Percentiles rank a stretch among this genome's conserved stretches.
These are phyloP conservation scores for Talaromyces proteolyticus DNA, from an alignment of 495 filamentous ascomycete genomes.

Conservation along the genomic window DNA sequence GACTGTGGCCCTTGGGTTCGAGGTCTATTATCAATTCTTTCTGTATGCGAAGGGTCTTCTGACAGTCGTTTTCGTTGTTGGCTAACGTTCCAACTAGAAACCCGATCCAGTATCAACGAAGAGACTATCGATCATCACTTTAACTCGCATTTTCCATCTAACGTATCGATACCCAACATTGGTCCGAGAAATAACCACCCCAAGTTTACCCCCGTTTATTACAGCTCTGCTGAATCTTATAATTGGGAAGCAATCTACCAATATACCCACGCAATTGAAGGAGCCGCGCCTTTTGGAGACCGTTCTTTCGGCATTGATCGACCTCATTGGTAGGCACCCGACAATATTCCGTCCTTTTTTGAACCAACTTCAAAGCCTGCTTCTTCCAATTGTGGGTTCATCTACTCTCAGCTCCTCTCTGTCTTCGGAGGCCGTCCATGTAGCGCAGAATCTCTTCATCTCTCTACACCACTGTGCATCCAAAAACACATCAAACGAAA, in stretches of 20 bases:
- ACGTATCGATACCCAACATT: conserved; percentile 76
- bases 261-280: conserved; percentile 12
- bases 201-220: conserved; percentile 68
- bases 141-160: conserved; percentile 76
- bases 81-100: conserved; percentile 44
- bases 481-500: conserved; percentile 63
- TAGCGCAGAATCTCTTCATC: conserved; percentile 55
- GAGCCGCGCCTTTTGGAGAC: conserved; percentile 50
- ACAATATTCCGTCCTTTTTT: conserved; percentile 73
- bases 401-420: conserved; percentile 26
- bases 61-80: neutral
- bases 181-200: conserved; percentile 82
- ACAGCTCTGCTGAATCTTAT: conserved; percentile 65
- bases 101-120: conserved; percentile 65
- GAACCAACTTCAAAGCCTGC: conserved; percentile 55
- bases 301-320: conserved; percentile 56
- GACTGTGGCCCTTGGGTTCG: conserved; percentile 66
- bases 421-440: conserved; percentile 41
- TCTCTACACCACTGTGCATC: conserved; percentile 68
- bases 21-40: conserved; percentile 62
- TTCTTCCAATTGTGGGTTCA: conserved; percentile 40
- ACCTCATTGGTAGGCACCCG: conserved; percentile 68
- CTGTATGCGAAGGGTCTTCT: conserved; percentile 41
- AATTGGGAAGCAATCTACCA: conserved; percentile 26
- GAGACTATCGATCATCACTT: conserved; percentile 64